phyloP scores from a whole-genome alignment of 169 alveolate species.

The Plasmodium inui region DNA sequence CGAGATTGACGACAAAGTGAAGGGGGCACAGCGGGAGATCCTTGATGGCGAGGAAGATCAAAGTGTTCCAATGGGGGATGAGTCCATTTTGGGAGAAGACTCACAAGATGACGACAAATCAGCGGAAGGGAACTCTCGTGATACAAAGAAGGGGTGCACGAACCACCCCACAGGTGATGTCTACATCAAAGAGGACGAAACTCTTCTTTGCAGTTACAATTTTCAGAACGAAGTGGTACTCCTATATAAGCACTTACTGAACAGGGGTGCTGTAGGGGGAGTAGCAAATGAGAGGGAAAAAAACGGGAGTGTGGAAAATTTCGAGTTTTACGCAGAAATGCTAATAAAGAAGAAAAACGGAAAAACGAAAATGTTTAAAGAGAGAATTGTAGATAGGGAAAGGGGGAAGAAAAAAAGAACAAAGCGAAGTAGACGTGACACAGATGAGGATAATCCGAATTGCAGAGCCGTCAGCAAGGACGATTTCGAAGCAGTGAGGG shows the following conservation, averaged over 20 bases:
- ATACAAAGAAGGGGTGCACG: background rate
- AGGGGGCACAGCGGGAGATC: background rate
- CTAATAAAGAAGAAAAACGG: slow-evolving; percentile 34
- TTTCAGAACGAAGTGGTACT: slow-evolving; percentile 30
- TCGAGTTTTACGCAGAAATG: slow-evolving; percentile 29
- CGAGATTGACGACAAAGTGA: background rate
- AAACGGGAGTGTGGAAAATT: background rate
- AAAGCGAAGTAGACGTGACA: background rate
- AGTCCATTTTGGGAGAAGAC: background rate
- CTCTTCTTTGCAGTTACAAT: slow-evolving; percentile 10
- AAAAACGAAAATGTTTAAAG: slow-evolving; percentile 6
- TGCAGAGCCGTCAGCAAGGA: background rate
- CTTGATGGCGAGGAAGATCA: slow-evolving; percentile 2
- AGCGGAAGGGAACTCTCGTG: background rate
- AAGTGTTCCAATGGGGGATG: background rate
- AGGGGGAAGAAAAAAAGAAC: background rate
- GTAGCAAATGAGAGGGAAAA: background rate
- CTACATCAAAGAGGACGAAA: background rate
- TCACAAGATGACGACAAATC: background rate
- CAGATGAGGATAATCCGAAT: background rate
- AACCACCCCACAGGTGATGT: background rate
- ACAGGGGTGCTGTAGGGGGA: background rate
- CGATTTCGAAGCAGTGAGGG: slow-evolving; percentile 41
- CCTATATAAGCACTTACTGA: slow-evolving; percentile 31
- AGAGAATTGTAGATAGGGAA: background rate